These are phyloP conservation scores for Biscutella laevigata DNA, from an alignment of 441 rosid species.

Conservation along the genomic window DNA sequence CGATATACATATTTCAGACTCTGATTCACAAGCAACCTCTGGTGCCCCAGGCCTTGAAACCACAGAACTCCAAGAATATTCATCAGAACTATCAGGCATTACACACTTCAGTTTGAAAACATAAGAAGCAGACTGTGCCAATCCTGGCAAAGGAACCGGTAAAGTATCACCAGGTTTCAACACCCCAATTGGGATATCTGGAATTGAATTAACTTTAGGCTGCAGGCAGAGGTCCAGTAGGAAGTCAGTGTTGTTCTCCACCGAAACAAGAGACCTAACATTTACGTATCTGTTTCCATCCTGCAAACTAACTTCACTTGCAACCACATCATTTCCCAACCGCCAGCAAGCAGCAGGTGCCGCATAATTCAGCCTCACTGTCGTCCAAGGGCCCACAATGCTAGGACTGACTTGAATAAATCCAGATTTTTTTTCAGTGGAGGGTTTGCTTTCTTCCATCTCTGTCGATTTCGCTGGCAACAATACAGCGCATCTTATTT, in stretches of 20 bases:
- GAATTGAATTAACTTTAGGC: conserved; percentile 36
- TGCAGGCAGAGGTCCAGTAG: conserved; percentile 63
- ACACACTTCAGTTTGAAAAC: conserved; percentile 63
- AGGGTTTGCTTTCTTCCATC: conserved; percentile 34
- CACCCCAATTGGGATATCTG: conserved; percentile 52
- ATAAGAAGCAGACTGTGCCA: conserved; percentile 52
- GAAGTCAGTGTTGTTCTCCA: conserved; percentile 62
- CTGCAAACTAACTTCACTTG: conserved; percentile 83
- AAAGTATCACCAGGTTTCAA: conserved; percentile 65
- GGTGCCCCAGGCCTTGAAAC: conserved; percentile 37
- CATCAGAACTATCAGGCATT: conserved; percentile 33
- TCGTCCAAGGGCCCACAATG: conserved; percentile 92
- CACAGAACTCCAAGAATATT: conserved; percentile 84
- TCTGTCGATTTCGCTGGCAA: conserved; percentile 48
- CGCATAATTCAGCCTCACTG: conserved; percentile 88
- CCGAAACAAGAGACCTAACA: conserved; percentile 83
- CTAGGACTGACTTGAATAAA: conserved; percentile 92
- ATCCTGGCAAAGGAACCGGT: conserved; percentile 69
- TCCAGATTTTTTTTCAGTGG: conserved; percentile 51
- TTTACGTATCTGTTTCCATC: conserved; percentile 83
- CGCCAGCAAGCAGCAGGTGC: conserved; percentile 98
- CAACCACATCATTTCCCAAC: conserved; percentile 87
- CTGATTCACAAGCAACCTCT: conserved; percentile 28
- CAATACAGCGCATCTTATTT: conserved; percentile 67
- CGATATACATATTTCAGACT: conserved; percentile 63